A percentile compares a stretch with the other conserved stretches of the same genome.
phyloP scores from a whole-genome alignment of 2,329 filamentous ascomycete species.

The Diaporthe nobilis region DNA sequence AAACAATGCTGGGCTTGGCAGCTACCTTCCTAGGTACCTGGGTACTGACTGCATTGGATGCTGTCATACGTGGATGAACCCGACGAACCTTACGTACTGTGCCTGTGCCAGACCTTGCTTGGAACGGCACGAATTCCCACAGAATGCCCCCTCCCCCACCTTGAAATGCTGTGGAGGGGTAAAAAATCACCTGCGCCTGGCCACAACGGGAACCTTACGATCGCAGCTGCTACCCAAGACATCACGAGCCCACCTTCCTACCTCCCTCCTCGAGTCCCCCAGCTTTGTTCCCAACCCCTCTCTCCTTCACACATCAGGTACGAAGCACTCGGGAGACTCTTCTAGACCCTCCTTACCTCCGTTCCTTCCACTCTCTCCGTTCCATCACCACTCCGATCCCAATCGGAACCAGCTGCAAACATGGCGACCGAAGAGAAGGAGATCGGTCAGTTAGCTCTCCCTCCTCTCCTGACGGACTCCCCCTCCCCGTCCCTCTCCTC shows the following conservation, averaged over 20 bases:
- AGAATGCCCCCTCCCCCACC: conserved; percentile 50
- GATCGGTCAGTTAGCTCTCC: conserved; percentile 51
- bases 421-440: conserved; percentile 58
- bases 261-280: conserved; percentile 30
- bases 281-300: conserved; percentile 37
- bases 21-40: not conserved
- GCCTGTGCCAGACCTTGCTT: conserved; percentile 9
- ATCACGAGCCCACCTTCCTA: conserved; percentile 35
- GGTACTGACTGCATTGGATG: conserved; percentile 22
- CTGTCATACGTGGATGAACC: conserved; percentile 37
- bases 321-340: conserved; percentile 16
- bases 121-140: conserved; percentile 43
- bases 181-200: conserved; percentile 41
- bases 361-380: conserved; percentile 18
- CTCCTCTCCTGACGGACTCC: conserved; percentile 2
- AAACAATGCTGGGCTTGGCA: conserved; percentile 5
- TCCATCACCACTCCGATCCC: conserved; percentile 5
- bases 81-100: conserved; percentile 23
- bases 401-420: conserved; percentile 39
- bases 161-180: conserved; percentile 44
- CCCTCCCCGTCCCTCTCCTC: conserved; percentile 13
- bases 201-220: conserved; percentile 32
- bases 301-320: conserved; percentile 21
- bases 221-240: conserved; percentile 36
- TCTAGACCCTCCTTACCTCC: conserved; percentile 32